phyloP scores from a whole-genome alignment of 345 rosid genomes.

The Pseudoturritis turrita region DNA sequence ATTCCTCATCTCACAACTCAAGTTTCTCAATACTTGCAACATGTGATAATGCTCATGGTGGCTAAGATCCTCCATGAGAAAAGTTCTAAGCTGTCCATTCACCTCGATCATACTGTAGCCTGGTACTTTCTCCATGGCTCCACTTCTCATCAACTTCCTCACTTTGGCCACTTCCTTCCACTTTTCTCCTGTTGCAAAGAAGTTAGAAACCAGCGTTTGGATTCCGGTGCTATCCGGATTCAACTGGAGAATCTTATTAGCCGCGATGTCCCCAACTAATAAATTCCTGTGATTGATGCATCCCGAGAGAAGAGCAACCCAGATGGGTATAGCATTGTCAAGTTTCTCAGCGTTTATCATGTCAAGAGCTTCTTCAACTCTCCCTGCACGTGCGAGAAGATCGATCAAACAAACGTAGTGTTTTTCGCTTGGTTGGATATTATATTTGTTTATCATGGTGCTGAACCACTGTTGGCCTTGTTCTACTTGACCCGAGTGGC shows the following conservation, averaged over 20 bases:
- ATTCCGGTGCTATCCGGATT: constrained; percentile 57
- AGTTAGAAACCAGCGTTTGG: constrained; percentile 61
- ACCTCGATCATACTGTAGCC: constrained; percentile 59
- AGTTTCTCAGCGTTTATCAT: constrained; percentile 45
- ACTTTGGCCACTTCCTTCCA: constrained; percentile 58
- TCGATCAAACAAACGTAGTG: constrained; percentile 71
- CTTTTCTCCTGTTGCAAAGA: constrained; percentile 51
- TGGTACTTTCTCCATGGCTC: constrained; percentile 53
- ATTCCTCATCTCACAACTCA: constrained; percentile 46
- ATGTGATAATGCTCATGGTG: constrained; percentile 41
- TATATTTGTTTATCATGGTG: constrained; percentile 39
- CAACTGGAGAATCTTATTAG: constrained; percentile 49
- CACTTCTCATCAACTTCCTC: constrained; percentile 56
- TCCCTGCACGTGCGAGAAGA: constrained; percentile 67
- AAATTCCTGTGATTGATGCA: constrained; percentile 52
- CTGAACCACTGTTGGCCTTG: constrained; percentile 60
- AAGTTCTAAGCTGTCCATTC: constrained; percentile 51
- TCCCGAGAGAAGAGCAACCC: constrained; percentile 86
- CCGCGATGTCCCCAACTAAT: constrained; percentile 54
- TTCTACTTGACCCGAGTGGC: constrained; percentile 65
- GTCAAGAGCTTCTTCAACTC: constrained; percentile 55
- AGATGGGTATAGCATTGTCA: constrained; percentile 44
- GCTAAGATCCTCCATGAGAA: constrained; percentile 61
- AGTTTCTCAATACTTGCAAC: constrained; percentile 33
- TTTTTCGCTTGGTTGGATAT: constrained; percentile 56